Conservation (phyloP, 371 early-diverging fungal species). For the Umbelopsis sp. region DNA sequence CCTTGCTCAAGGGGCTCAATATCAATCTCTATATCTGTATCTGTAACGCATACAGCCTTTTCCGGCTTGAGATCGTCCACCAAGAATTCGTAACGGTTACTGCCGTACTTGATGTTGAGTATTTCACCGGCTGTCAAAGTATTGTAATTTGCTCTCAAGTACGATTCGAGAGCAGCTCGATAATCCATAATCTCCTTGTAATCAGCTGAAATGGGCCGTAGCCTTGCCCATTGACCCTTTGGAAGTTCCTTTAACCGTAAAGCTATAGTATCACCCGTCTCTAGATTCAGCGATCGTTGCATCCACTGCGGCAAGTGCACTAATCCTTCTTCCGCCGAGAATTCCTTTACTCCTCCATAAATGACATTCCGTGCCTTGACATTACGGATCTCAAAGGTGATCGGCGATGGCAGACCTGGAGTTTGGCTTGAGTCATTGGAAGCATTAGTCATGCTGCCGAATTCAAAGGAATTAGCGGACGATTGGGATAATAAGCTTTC, state of each 20-base stretch:
- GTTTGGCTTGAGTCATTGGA: background rate
- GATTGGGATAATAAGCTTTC: slow-evolving; percentile 50
- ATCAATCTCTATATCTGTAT: slow-evolving; percentile 88
- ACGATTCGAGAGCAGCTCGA: slow-evolving; percentile 74
- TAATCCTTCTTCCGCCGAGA: slow-evolving; percentile 58
- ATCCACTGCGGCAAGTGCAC: slow-evolving; percentile 69
- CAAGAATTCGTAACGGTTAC: slow-evolving; percentile 57
- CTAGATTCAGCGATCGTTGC: slow-evolving; percentile 42
- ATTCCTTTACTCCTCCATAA: slow-evolving; percentile 82
- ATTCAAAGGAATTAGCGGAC: slow-evolving; percentile 19
- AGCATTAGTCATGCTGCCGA: background rate
- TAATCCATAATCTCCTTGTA: slow-evolving; percentile 72
- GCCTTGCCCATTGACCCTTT: slow-evolving; percentile 72
- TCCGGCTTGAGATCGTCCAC: slow-evolving; percentile 73
- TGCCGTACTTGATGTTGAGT: slow-evolving; percentile 63
- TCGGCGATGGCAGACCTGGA: slow-evolving; percentile 59
- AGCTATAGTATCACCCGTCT: slow-evolving; percentile 47
- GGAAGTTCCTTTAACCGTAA: slow-evolving; percentile 58
- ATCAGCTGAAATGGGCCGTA: slow-evolving; percentile 64
- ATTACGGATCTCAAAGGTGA: slow-evolving; percentile 69
- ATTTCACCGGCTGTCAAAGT: slow-evolving; percentile 74
- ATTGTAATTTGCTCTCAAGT: slow-evolving; percentile 73
- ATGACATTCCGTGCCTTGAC: slow-evolving; percentile 45
- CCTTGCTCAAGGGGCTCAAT: slow-evolving; percentile 57
- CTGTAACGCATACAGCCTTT: slow-evolving; percentile 69